Conservation (phyloP, 352 stramenopile species). For the Globisporangium barbulae region DNA sequence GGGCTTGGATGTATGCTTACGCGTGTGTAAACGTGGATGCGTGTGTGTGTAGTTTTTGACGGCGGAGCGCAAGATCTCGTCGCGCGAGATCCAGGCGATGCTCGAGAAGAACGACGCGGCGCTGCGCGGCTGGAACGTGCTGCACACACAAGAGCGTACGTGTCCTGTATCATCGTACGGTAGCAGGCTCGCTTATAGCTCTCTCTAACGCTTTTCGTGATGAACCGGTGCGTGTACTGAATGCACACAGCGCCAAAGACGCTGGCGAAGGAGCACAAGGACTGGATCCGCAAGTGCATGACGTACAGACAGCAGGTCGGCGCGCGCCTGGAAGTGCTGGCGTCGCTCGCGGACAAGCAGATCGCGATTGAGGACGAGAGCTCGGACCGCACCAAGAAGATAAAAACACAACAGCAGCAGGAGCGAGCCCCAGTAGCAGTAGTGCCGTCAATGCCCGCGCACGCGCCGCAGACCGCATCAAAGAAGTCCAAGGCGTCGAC, state of each 20-base stretch:
- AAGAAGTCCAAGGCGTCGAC: slow-evolving; percentile 16
- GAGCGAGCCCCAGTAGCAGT: slow-evolving; percentile 12
- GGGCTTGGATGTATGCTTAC: not conserved
- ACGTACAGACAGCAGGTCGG: slow-evolving; percentile 69
- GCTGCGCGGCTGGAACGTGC: slow-evolving; percentile 65
- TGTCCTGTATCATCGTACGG: slow-evolving; percentile 1
- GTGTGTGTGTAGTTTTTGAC: slow-evolving; percentile 23
- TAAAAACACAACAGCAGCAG: slow-evolving; percentile 5
- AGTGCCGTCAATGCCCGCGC: not conserved
- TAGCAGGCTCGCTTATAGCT: not conserved
- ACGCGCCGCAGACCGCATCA: not conserved
- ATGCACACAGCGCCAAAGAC: slow-evolving; percentile 41
- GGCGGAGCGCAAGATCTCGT: slow-evolving; percentile 50
- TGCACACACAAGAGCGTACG: slow-evolving; percentile 77
- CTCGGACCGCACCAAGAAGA: slow-evolving; percentile 10
- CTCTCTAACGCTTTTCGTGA: not conserved
- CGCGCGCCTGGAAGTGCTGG: slow-evolving; percentile 64
- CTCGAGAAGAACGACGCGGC: slow-evolving; percentile 85
- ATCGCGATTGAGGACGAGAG: slow-evolving; percentile 60
- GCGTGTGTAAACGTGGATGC: not conserved
- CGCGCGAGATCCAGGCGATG: slow-evolving; percentile 73
- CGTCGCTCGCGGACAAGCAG: slow-evolving; percentile 77
- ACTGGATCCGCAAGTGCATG: slow-evolving; percentile 68
- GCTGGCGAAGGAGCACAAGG: slow-evolving; percentile 54
- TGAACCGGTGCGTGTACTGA: not conserved